phyloP scores from a whole-genome alignment of 2,329 filamentous ascomycete species.

The Arthrobotrys megalospora region DNA sequence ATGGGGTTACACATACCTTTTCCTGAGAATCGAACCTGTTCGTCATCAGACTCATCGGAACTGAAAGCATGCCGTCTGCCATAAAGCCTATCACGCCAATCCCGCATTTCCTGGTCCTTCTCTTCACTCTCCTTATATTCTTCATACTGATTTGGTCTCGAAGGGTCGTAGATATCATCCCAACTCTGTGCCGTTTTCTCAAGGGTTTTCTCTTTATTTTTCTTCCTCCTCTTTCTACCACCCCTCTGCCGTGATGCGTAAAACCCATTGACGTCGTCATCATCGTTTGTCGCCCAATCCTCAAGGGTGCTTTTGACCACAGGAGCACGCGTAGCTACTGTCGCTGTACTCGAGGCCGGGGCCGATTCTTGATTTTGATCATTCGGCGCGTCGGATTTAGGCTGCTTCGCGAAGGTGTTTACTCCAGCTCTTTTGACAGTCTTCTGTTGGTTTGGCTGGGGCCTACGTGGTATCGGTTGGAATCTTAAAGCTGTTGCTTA shows the following conservation, averaged over 20 bases:
- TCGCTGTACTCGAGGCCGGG: conserved; percentile 38
- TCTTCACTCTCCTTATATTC: conserved; percentile 89
- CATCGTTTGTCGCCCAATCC: conserved; percentile 82
- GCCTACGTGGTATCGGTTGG: conserved; percentile 56
- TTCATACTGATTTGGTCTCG: conserved; percentile 84
- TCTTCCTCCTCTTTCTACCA: conserved; percentile 77
- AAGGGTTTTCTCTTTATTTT: conserved; percentile 79
- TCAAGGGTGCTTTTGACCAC: conserved; percentile 79
- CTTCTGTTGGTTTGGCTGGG: conserved; percentile 44
- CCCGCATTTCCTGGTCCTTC: conserved; percentile 81
- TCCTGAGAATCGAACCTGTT: conserved; percentile 62
- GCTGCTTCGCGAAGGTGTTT: conserved; percentile 36
- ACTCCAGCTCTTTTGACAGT: conserved; percentile 41
- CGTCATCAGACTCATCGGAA: conserved; percentile 70
- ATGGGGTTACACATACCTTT: conserved; percentile 13
- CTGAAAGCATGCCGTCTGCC: conserved; percentile 71
- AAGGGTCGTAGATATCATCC: conserved; percentile 91
- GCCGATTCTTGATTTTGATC: conserved; percentile 52
- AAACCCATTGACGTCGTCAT: conserved; percentile 79
- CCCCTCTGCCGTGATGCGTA: conserved; percentile 81
- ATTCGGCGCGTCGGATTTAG: conserved; percentile 34
- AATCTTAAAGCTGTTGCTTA: conserved; percentile 59
- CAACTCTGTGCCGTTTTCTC: conserved; percentile 80
- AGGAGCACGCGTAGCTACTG: conserved; percentile 65
- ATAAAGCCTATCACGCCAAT: conserved; percentile 88